Percentiles rank a stretch among this genome's conserved stretches.
These are phyloP conservation scores for Solanum hybrid DNA, from an alignment of 305 asterid genomes.

Conservation along the genomic window DNA sequence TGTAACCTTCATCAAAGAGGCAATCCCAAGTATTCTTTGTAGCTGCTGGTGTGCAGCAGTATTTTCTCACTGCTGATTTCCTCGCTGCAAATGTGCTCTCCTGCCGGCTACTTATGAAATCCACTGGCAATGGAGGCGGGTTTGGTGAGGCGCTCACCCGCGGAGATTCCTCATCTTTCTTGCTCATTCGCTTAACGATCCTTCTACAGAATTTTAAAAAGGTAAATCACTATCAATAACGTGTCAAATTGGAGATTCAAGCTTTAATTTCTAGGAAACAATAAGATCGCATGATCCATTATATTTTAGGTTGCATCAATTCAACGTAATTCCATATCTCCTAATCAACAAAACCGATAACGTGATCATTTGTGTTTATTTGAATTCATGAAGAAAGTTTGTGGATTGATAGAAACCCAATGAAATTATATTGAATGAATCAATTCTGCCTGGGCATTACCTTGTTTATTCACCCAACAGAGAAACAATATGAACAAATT, in stretches of 20 bases:
- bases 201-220: constrained; percentile 2
- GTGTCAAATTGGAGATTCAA: neutral
- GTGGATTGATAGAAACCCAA: neutral
- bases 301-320: neutral
- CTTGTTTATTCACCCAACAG: neutral
- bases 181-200: constrained; percentile 12
- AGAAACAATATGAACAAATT: neutral
- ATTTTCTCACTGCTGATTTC: constrained; percentile 16
- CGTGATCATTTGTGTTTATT: neutral
- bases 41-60: constrained; percentile 19
- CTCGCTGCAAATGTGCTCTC: constrained; percentile 7
- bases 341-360: neutral
- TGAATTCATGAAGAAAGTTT: neutral
- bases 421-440: neutral
- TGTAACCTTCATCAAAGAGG: constrained; percentile 71
- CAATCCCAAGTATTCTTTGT: constrained; percentile 41
- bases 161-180: constrained; percentile 12
- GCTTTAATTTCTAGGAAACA: neutral
- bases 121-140: constrained; percentile 58
- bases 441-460: neutral
- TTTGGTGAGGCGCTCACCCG: constrained; percentile 26
- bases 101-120: constrained; percentile 6
- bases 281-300: neutral
- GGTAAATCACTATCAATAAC: neutral
- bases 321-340: neutral